A percentile compares a stretch with the other conserved stretches of the same genome.
These are phyloP conservation scores for Thermothelomyces thermophilus DNA, from an alignment of 2,329 filamentous ascomycete species.

Conservation along the genomic window DNA sequence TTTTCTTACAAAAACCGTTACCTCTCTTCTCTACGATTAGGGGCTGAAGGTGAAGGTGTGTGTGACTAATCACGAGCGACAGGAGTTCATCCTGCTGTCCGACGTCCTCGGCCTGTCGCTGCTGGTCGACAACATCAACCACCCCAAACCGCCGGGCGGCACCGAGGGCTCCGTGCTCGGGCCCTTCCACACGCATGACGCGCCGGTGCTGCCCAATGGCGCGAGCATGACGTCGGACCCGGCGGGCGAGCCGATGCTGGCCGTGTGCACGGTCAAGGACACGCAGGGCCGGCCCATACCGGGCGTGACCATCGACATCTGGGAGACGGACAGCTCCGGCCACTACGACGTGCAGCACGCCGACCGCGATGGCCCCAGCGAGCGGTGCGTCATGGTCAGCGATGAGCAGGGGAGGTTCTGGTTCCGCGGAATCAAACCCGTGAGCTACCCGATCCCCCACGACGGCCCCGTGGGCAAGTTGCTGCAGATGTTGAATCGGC, in stretches of 20 bases:
- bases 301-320: slow-evolving; percentile 70
- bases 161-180: slow-evolving; percentile 78
- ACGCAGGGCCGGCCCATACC: slow-evolving; percentile 54
- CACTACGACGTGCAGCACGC: slow-evolving; percentile 77
- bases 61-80: neutral
- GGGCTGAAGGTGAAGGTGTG: no score
- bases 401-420: slow-evolving; percentile 71
- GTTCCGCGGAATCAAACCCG: slow-evolving; percentile 79
- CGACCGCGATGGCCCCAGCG: slow-evolving; percentile 58
- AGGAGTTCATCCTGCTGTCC: slow-evolving; percentile 77
- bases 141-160: slow-evolving; percentile 63
- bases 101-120: slow-evolving; percentile 74
- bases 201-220: slow-evolving; percentile 50
- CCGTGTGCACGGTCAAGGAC: slow-evolving; percentile 66
- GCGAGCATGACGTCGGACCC: slow-evolving; percentile 60
- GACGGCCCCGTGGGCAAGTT: slow-evolving; percentile 78
- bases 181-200: slow-evolving; percentile 78
- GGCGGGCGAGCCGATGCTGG: slow-evolving; percentile 62
- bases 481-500: slow-evolving; percentile 58
- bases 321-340: slow-evolving; percentile 77
- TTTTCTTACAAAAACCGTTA: no score
- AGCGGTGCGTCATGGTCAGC: slow-evolving; percentile 57
- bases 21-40: neutral
- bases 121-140: slow-evolving; percentile 75
- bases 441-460: slow-evolving; percentile 77